Conservation (phyloP, 441 rosid genomes). For the Erysimum pusillum region DNA sequence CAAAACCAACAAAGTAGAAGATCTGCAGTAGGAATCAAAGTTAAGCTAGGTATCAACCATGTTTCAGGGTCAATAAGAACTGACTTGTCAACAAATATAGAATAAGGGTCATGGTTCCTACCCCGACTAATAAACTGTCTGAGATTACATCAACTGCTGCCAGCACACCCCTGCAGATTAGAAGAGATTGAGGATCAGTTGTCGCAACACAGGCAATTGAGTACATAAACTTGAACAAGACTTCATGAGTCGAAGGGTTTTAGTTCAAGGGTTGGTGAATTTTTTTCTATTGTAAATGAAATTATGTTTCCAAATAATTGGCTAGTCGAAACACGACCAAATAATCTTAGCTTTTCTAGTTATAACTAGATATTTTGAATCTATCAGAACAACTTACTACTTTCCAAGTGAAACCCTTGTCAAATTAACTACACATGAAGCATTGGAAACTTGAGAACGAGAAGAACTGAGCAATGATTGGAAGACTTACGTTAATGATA, state of each 20-base stretch:
- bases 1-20: constrained; percentile 84
- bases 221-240: not conserved
- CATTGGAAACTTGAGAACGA: constrained; percentile 4
- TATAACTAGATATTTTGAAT: not conserved
- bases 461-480: not conserved
- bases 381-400: not conserved
- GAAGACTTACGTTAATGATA: constrained; percentile 85
- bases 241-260: not conserved
- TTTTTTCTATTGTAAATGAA: not conserved
- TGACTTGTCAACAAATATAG: constrained; percentile 1
- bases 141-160: constrained; percentile 84
- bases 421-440: constrained; percentile 2
- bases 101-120: constrained; percentile 48
- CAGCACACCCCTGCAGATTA: constrained; percentile 74
- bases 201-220: constrained; percentile 4
- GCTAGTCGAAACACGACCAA: not conserved
- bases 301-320: not conserved
- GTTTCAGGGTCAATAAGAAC: constrained; percentile 11
- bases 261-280: not conserved
- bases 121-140: constrained; percentile 75
- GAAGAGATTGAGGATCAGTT: constrained; percentile 10
- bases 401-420: not conserved
- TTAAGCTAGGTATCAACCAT: constrained; percentile 33
- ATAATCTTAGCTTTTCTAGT: constrained; percentile 2
- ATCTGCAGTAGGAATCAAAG: constrained; percentile 58